Evolutionary conservation across 2,329 filamentous ascomycete genomes (phyloP), one percentile per base, ranked within the genome.

Genomic region (Ploettnerulaceae sp.): DNA sequence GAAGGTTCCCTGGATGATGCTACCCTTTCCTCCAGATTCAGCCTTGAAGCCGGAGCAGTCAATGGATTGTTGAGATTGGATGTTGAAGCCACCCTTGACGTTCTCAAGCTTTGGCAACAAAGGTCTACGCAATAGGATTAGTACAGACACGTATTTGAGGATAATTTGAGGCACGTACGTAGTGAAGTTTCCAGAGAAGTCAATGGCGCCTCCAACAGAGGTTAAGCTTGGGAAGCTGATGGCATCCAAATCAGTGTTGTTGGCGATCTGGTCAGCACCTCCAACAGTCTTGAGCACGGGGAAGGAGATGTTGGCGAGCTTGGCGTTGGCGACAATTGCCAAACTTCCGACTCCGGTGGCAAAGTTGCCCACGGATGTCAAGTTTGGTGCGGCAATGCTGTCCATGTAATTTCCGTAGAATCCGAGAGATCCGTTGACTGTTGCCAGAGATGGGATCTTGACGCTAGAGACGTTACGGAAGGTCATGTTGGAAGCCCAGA

Each of bases 251-350:
- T 74, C 72, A 51, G 88, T 87, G 82, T 97, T 96, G 80, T 95
- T 95, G 69, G 86, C 84, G 63, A 98, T 80, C 59, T 85, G 81
- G 66, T 95, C 79, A 66, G 85, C 88, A 71, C 88, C 90, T 57
- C 77, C 80, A 61, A 95, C 77, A 45, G 70, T 76, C 56, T 73
- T 75, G 35, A 97, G 75, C 17, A 64, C 36, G 37, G 85, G 82
- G 69, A 95, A 77, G 49, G 83, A 81, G 68, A 96, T 75, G 77
- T 95, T 95, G 65, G 71, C 66, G 40, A 85, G 70, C 51, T 73
- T 65, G 32, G 68, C 66, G 72, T 84, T 84, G 70, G 75, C 76
- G 64, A 80, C 73, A 60, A 85, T 79, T 3, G 80, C 79, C 50
- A 86, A 61, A 50, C 75, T 74, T 54, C 75, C 74, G n/a, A 71